Base-by-base conservation (phyloP, 805 yeast genomes). In the Komagataella populi region DNA sequence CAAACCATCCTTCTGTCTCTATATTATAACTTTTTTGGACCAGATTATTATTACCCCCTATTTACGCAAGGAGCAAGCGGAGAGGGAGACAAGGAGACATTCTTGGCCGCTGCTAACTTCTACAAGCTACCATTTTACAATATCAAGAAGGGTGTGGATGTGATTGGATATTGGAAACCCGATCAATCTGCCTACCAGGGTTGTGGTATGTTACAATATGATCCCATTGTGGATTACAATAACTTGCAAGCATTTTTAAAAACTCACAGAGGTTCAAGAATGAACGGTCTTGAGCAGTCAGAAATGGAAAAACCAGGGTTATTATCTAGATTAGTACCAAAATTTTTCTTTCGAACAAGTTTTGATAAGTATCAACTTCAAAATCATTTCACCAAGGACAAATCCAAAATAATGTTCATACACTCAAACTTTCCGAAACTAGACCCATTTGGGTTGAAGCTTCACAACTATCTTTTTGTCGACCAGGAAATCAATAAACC, bases 81-180 rank as follows among this genome's bases (percentile, higher is more conserved):
- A 10, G 81, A 78, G 61, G 83, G 83, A 43, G 83, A 78, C 57
- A 78, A 78, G 56, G 83, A 78, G 54, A 78, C 83, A 1, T 78
- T 78, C 56, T 63, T 71, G 55, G 81, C 81, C 0, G 80, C 81
- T 4, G 74, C 80, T 6, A 63, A 65, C 14, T 75, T 70, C 14
- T 66, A 70, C 45, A 61, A 63, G 8, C 64, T 71, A 51, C 66
- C 70, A 1, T 75, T 65, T 50, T 77, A 77, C 59, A 81, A 76
- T 57, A 79, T 78, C 20, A 70, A 72, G 36, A 71, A 67, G 56
- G 72, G 71, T 49, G 70, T 77, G 49, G 70, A 69, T 51, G 78
- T 78, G 18, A 63, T 76, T 56, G 83, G 83, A 3, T 72, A 72
- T 56, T 62, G 68, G 56, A 63, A 65, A 43, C 63, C 56, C 50